phyloP scores from a whole-genome alignment of 2,329 filamentous ascomycete genomes.

The Fusarium sp. region DNA sequence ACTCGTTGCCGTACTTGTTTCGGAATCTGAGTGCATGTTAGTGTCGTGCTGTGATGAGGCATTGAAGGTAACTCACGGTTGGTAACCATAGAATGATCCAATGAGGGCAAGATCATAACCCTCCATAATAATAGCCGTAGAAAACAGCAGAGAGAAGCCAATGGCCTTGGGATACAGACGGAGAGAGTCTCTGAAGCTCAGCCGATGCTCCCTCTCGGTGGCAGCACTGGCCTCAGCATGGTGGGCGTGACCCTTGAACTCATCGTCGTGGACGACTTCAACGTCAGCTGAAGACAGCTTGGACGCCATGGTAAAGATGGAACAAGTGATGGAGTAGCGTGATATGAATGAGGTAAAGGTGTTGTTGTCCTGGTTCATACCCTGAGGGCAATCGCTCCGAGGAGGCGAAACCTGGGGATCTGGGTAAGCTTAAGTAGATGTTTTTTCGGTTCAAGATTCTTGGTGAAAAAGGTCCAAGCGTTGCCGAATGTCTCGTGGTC shows the following conservation, averaged over 20 bases:
- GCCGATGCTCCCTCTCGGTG: constrained; percentile 53
- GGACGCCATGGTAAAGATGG: constrained; percentile 8
- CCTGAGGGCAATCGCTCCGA: background rate
- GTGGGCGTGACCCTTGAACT: background rate
- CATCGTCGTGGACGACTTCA: background rate
- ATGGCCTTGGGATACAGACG: constrained; percentile 57
- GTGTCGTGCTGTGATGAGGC: background rate
- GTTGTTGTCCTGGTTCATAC: constrained; percentile 17
- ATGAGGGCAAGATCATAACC: constrained; percentile 57
- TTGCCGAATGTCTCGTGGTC: background rate
- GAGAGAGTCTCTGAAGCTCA: constrained; percentile 52
- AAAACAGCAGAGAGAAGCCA: constrained; percentile 56
- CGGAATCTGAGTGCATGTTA: constrained; percentile 50
- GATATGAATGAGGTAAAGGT: constrained; percentile 1
- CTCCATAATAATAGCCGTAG: constrained; percentile 56
- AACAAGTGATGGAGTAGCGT: constrained; percentile 14
- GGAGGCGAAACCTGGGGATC: constrained; percentile 2
- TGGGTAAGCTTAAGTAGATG: background rate
- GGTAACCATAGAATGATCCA: constrained; percentile 56
- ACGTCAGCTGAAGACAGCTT: background rate
- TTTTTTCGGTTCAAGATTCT: background rate
- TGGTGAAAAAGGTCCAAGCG: background rate
- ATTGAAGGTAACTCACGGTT: constrained; percentile 24
- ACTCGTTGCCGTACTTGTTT: constrained; percentile 59
- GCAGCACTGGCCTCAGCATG: constrained; percentile 49